Conservation (phyloP, 768 basidiomycete species). For the Austroboletus festivus region DNA sequence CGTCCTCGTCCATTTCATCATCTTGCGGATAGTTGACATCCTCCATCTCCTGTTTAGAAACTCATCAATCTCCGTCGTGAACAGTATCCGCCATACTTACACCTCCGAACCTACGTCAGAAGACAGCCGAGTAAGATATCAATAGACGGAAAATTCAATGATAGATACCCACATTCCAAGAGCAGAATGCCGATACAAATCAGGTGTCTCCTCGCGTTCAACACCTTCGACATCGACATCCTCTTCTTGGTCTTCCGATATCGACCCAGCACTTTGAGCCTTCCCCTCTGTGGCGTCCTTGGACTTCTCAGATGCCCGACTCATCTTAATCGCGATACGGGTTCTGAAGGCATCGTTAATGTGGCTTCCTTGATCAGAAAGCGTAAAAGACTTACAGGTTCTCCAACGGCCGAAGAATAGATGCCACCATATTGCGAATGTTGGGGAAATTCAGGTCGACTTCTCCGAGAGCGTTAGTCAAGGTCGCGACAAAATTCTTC, state of each 20-base stretch:
- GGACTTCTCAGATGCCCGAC: conserved; percentile 63
- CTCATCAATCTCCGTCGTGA: conserved; percentile 15
- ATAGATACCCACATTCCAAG: conserved; percentile 74
- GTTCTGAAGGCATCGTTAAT: conserved; percentile 50
- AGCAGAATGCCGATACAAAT: conserved; percentile 94
- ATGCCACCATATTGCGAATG: conserved; percentile 79
- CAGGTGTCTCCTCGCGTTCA: conserved; percentile 79
- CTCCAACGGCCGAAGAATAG: conserved; percentile 86
- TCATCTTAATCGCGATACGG: conserved; percentile 98
- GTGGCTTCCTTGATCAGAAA: not conserved
- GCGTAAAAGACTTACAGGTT: conserved; percentile 61
- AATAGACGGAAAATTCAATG: not conserved
- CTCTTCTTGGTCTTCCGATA: conserved; percentile 47
- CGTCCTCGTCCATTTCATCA: conserved; percentile 79
- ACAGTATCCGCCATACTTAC: conserved; percentile 45
- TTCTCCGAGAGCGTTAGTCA: conserved; percentile 87
- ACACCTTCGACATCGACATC: conserved; percentile 56
- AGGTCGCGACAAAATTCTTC: conserved; percentile 87
- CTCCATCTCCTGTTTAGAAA: conserved; percentile 70
- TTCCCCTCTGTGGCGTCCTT: conserved; percentile 55
- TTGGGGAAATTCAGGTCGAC: conserved; percentile 96
- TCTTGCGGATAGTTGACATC: conserved; percentile 64
- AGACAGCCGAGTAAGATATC: conserved; percentile 8
- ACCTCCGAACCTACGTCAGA: conserved; percentile 58
- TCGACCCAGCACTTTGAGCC: conserved; percentile 39